phyloP scores from a whole-genome alignment of 768 basidiomycete species.

The Kwoniella bestiolae region DNA sequence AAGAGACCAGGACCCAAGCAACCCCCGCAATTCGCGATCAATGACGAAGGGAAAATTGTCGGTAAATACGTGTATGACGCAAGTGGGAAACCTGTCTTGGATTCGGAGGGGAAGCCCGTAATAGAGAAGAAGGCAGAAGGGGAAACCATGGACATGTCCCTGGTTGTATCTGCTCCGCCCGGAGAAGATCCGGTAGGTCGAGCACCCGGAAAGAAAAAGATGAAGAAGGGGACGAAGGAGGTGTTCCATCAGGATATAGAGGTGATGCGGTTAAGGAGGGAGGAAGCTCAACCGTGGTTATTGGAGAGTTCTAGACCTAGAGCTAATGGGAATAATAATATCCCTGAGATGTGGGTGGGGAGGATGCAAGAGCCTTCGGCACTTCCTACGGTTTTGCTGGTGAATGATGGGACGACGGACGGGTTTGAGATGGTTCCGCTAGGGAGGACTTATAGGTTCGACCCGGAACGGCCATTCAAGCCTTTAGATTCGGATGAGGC shows the following conservation, averaged over 20 bases:
- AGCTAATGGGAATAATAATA: conserved; percentile 5
- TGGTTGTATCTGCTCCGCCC: conserved; percentile 37
- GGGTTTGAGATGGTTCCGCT: conserved; percentile 47
- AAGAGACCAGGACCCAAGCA: conserved; percentile 44
- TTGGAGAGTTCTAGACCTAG: conserved; percentile 39
- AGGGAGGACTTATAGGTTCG: conserved; percentile 47
- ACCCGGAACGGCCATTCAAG: conserved; percentile 49
- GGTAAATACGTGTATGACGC: conserved; percentile 48
- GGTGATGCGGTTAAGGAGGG: conserved; percentile 42
- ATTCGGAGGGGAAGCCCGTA: conserved; percentile 35
- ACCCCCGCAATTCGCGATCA: conserved; percentile 33
- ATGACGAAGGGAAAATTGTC: conserved; percentile 39
- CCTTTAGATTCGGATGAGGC: conserved; percentile 46
- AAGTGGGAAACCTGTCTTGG: conserved; percentile 43
- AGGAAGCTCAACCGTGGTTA: conserved; percentile 49
- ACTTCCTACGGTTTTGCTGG: conserved; percentile 43
- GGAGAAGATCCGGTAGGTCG: conserved; percentile 22
- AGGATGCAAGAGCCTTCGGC: conserved; percentile 39
- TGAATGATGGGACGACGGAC: conserved; percentile 42
- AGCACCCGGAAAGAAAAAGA: conserved; percentile 17
- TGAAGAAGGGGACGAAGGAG: conserved; percentile 40
- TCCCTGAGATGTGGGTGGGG: conserved; percentile 51
- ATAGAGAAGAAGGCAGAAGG: conserved; percentile 35
- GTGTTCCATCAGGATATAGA: conserved; percentile 49
- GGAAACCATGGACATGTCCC: conserved; percentile 33